Conservation (phyloP, 2,329 filamentous ascomycete genomes). For the Trichoderma sp. region DNA sequence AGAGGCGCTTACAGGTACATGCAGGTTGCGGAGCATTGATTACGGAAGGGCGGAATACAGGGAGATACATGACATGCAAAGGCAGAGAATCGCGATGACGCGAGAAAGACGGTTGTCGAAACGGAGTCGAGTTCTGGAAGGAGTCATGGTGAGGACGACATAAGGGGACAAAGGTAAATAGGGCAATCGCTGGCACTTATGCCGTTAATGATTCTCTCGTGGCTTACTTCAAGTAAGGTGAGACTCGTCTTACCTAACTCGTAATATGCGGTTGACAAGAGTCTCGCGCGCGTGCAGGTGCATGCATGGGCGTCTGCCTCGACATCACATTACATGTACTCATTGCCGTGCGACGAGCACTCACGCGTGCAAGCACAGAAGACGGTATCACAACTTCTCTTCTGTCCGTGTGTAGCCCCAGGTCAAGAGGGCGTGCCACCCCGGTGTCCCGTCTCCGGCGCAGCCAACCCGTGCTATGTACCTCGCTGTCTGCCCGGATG, state of each 20-base stretch:
- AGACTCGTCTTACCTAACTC: no score
- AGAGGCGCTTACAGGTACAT: slow-evolving; percentile 17
- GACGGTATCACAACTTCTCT: background rate
- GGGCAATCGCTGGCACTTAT: no score
- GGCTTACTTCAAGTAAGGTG: no score
- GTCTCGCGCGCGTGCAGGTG: no score
- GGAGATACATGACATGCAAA: background rate
- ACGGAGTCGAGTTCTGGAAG: no score
- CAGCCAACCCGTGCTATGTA: background rate
- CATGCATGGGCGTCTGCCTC: no score
- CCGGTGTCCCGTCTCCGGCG: background rate
- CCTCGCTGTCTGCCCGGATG: background rate
- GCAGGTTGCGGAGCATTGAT: slow-evolving; percentile 1
- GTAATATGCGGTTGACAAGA: no score
- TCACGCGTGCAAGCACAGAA: background rate
- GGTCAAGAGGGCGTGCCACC: background rate
- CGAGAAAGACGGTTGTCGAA: no score
- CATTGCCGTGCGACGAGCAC: background rate
- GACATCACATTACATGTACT: background rate
- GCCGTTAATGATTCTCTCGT: no score
- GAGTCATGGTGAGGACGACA: no score
- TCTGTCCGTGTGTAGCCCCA: slow-evolving; percentile 3
- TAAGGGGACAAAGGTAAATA: no score
- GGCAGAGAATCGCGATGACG: no score
- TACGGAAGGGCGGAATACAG: slow-evolving; percentile 2